These are phyloP conservation scores for Geotrichum aggregatum DNA, from an alignment of 1,139 yeast genomes.

Conservation along the genomic window DNA sequence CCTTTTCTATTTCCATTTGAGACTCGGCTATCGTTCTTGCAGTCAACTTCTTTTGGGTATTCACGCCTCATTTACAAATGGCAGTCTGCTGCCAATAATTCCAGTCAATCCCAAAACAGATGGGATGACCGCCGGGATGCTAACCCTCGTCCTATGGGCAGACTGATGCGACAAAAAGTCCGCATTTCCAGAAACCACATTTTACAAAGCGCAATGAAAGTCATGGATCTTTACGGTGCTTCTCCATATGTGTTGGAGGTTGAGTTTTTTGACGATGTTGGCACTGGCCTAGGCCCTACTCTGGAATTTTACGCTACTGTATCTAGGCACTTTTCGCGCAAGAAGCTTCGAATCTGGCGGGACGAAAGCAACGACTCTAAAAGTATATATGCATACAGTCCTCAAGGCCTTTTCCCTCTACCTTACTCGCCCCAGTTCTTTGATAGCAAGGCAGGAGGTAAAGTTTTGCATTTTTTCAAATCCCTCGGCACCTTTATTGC, in stretches of 20 bases:
- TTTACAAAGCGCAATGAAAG: constrained; percentile 74
- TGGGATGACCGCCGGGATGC: constrained; percentile 12
- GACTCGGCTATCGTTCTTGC: constrained; percentile 71
- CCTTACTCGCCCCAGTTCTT: constrained; percentile 44
- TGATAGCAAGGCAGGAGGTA: constrained; percentile 37
- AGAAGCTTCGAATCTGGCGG: constrained; percentile 68
- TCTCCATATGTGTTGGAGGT: constrained; percentile 80
- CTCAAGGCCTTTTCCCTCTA: constrained; percentile 66
- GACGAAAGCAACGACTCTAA: constrained; percentile 38
- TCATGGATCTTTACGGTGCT: constrained; percentile 70
- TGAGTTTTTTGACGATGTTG: constrained; percentile 89
- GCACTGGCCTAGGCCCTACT: constrained; percentile 95
- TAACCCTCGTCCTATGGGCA: constrained; percentile 51
- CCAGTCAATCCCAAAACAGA: constrained; percentile 12
- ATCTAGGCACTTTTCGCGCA: constrained; percentile 65
- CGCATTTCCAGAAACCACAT: constrained; percentile 68
- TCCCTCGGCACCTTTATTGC: constrained; percentile 82
- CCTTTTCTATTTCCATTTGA: constrained; percentile 86
- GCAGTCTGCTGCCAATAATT: constrained; percentile 45
- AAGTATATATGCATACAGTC: constrained; percentile 44
- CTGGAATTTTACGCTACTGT: constrained; percentile 84
- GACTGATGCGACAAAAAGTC: constrained; percentile 76
- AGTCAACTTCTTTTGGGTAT: constrained; percentile 88
- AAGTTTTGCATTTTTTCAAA: constrained; percentile 53
- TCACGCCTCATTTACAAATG: constrained; percentile 78